phyloP scores from a whole-genome alignment of 2,329 filamentous ascomycete species.

The Botrytis byssoidea region DNA sequence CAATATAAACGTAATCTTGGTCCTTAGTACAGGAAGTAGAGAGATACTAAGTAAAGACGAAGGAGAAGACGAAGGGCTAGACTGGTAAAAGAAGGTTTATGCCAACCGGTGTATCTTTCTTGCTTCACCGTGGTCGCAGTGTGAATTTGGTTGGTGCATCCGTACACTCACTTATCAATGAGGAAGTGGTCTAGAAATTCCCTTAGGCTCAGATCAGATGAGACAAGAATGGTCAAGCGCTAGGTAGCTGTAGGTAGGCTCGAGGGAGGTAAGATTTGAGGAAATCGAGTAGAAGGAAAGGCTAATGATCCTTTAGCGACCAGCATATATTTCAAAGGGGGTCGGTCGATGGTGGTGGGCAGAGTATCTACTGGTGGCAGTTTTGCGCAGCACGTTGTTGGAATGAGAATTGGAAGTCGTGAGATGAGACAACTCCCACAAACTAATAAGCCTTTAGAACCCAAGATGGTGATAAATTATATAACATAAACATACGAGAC shows the following conservation, averaged over 20 bases:
- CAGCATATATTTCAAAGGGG: background rate
- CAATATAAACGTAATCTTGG: background rate
- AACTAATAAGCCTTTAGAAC: background rate
- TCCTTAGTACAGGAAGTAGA: background rate
- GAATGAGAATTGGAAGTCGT: background rate
- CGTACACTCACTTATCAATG: background rate
- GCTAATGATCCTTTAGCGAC: constrained; percentile 7
- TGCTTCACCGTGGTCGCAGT: background rate
- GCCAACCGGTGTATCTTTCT: background rate
- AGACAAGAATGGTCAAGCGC: background rate
- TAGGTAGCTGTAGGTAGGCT: background rate
- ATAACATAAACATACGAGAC: background rate
- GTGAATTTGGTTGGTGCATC: background rate
- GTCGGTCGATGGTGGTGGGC: background rate
- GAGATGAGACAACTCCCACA: constrained; percentile 7
- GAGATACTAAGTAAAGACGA: background rate
- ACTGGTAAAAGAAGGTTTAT: background rate
- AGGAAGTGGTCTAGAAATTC: background rate
- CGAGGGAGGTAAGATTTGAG: background rate
- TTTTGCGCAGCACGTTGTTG: background rate
- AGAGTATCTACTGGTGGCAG: background rate
- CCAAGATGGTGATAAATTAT: background rate
- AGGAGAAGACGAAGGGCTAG: background rate
- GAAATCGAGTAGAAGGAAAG: background rate
- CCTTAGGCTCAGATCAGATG: background rate